Base-by-base conservation (phyloP, 2,329 filamentous ascomycete genomes). In the Sordariomycetes sp. region DNA sequence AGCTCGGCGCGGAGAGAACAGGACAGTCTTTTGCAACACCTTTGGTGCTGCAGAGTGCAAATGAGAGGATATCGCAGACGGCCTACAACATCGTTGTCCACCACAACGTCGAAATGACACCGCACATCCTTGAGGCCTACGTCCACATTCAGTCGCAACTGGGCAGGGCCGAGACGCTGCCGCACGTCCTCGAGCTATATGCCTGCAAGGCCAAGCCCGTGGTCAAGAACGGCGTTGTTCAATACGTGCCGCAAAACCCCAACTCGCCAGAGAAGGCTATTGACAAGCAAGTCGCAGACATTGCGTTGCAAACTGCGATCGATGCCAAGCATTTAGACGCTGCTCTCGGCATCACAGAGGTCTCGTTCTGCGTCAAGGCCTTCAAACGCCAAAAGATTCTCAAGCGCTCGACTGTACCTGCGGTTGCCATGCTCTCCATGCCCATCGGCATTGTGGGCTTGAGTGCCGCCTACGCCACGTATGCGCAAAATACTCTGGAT, bases 281-380 rank as follows among this genome's bases (percentile, higher is more conserved):
- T 19, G 77, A 86, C 12, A 52, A 70, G n/a, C 62, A 68, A 4
- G 65, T 86, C 8, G 86, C 86, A 17, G 75, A 83, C 39, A 64
- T 68, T 43, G 90, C 90, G 2, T 68, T 98, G 30, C 72, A 83
- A 39, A 74, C 81, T 4, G 90, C 92, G 26, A 86, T 96, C 46
- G 72, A 80, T 31, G 73, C 79, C 35, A 84, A 82, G 56, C 78
- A 93, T 52, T 67, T 98, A 14, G 70, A 81, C 17, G 72, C 88
- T 3, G 82, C 86, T 5, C 71, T 96, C 27, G 77, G 77, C 35
- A 76, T 90, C 35, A 72, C 90, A 35, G 77, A 86, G 42, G 73
- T 71, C 33, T 75, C 78, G 21, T 86, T 82, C 53, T 70, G 70
- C 37, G 68, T 76, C 3, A 71, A 69, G 11, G 80, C 85, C 15